These are phyloP conservation scores for Globisporangium parvum DNA, from an alignment of 352 stramenopile genomes.

Conservation along the genomic window DNA sequence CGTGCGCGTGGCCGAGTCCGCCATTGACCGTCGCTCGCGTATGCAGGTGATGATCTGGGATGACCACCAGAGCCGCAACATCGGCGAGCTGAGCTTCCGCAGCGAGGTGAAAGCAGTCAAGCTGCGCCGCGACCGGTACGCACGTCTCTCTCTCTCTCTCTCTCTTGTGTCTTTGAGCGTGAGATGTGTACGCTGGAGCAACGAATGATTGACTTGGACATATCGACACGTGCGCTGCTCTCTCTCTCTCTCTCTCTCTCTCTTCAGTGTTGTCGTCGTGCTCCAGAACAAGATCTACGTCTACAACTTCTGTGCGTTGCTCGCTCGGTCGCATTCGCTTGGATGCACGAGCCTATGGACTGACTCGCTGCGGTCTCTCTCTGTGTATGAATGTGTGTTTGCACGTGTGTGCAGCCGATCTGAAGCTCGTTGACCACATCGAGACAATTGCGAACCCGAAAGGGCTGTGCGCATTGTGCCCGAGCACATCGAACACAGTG, in stretches of 20 bases:
- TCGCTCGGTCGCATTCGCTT: background rate
- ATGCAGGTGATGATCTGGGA: slow-evolving; percentile 98
- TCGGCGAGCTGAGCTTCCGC: slow-evolving; percentile 97
- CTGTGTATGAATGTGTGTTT: slow-evolving; percentile 3
- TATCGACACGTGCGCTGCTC: background rate
- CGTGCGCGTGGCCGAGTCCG: background rate
- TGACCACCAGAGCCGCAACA: slow-evolving; percentile 96
- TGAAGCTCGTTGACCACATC: slow-evolving; percentile 97
- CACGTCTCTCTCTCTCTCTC: background rate
- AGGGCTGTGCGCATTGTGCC: slow-evolving; percentile 93
- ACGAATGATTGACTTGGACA: too few species aligned
- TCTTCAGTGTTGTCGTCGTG: slow-evolving; percentile 93
- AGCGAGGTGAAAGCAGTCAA: slow-evolving; percentile 95
- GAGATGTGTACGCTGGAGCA: background rate
- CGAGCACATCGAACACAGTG: slow-evolving; percentile 91
- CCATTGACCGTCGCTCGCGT: background rate
- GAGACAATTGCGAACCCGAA: slow-evolving; percentile 98
- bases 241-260: background rate
- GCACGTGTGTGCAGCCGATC: slow-evolving; percentile 83
- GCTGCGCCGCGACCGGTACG: slow-evolving; percentile 90
- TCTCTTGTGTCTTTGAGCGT: too few species aligned
- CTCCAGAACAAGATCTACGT: slow-evolving; percentile 97
- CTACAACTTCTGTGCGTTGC: slow-evolving; percentile 92
- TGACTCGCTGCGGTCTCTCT: slow-evolving; percentile 3
- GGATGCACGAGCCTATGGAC: background rate